Evolutionary conservation across 1,139 yeast species (phyloP).

Genomic region (Geotrichum bryndzae): DNA sequence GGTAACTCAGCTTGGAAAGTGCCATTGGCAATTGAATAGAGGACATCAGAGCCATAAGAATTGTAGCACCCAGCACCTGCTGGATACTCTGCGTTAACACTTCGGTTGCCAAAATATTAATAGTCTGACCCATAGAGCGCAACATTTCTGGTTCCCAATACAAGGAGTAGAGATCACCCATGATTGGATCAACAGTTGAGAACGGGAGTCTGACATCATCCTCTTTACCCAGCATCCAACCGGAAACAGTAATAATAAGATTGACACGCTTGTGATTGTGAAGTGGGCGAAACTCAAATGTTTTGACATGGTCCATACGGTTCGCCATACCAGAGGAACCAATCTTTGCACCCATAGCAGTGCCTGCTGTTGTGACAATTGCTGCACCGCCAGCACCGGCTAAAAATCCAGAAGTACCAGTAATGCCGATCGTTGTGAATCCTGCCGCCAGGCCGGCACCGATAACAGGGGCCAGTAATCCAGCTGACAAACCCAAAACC

Average conservation of each 20-base stretch:
- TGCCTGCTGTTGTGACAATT: constrained; percentile 86
- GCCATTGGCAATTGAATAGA: constrained; percentile 92
- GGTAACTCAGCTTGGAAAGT: constrained; percentile 77
- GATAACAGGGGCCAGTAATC: constrained; percentile 91
- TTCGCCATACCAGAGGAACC: constrained; percentile 81
- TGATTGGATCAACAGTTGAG: constrained; percentile 92
- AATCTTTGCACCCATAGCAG: constrained; percentile 82
- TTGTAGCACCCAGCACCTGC: constrained; percentile 89
- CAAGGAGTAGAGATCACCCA: constrained; percentile 91
- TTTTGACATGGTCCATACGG: constrained; percentile 86
- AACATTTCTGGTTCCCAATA: constrained; percentile 99
- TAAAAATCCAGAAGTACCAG: constrained; percentile 84
- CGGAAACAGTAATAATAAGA: constrained; percentile 84
- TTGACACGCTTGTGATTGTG: constrained; percentile 88
- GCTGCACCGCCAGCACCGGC: constrained; percentile 98
- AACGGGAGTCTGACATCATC: constrained; percentile 97
- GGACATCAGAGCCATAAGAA: constrained; percentile 90
- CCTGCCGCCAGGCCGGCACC: constrained; percentile 99
- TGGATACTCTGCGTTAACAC: constrained; percentile 89
- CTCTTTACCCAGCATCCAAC: constrained; percentile 94
- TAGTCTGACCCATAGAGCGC: constrained; percentile 92
- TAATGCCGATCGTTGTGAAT: constrained; percentile 84
- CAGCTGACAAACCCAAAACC: constrained; percentile 91
- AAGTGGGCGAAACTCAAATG: constrained; percentile 88
- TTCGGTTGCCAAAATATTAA: constrained; percentile 87